These are phyloP conservation scores for Darksidea phi DNA, from an alignment of 495 filamentous ascomycete species.

Conservation along the genomic window DNA sequence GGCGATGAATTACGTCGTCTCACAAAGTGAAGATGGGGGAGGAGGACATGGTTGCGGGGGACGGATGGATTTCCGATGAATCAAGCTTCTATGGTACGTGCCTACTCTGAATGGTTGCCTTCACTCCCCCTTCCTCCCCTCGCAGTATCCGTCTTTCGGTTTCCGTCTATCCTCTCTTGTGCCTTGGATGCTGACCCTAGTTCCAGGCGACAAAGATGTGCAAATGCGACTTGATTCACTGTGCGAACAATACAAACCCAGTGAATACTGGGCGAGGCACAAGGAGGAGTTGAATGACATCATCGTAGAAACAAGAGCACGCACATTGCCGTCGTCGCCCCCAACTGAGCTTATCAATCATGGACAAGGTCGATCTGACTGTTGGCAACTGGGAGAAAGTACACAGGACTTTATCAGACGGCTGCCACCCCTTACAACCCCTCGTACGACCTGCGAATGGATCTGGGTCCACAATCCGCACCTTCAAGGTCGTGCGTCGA, in stretches of 20 bases:
- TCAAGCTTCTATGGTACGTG: conserved; percentile 43
- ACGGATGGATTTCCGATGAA: conserved; percentile 42
- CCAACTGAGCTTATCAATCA: conserved; percentile 46
- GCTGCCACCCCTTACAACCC: conserved; percentile 58
- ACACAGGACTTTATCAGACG: conserved; percentile 62
- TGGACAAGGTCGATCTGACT: conserved; percentile 46
- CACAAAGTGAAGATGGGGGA: conserved; percentile 15
- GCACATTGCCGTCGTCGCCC: background rate
- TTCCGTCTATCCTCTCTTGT: background rate
- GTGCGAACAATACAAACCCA: conserved; percentile 11
- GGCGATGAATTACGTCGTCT: background rate
- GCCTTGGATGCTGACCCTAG: conserved; percentile 7
- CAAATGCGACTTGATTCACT: conserved; percentile 18
- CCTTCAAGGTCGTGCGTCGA: background rate
- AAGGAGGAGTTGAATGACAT: conserved; percentile 8
- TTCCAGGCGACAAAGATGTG: conserved; percentile 28
- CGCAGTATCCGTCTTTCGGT: background rate
- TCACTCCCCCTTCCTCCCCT: background rate
- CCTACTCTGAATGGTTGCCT: background rate
- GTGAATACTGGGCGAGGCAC: conserved; percentile 5
- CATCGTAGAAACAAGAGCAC: background rate
- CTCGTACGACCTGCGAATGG: conserved; percentile 53
- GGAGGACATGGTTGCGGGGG: conserved; percentile 34
- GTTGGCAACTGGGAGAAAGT: conserved; percentile 58
- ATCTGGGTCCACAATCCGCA: conserved; percentile 64